Evolutionary conservation across 2,329 filamentous ascomycete species (phyloP).

Genomic region (Arachnomyces sp.): DNA sequence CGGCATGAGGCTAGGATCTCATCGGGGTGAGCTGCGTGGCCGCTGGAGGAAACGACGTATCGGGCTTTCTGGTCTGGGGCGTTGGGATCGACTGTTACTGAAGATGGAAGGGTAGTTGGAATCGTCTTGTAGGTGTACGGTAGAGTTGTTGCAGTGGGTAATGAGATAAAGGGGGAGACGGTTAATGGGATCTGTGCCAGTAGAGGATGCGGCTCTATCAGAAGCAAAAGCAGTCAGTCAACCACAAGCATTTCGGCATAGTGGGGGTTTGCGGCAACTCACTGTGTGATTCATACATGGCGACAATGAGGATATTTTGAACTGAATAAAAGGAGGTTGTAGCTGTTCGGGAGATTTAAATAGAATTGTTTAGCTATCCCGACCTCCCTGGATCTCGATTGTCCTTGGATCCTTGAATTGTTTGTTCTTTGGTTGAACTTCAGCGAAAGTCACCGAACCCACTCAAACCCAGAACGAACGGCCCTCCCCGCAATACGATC

Average conservation of each 20-base stretch:
- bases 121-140: conserved; percentile 93
- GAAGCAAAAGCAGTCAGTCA: conserved; percentile 4
- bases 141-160: conserved; percentile 82
- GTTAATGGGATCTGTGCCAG: conserved; percentile 88
- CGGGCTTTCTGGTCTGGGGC: conserved; percentile 44
- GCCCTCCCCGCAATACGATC: neutral
- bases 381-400: too few species aligned
- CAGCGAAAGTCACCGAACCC: too few species aligned
- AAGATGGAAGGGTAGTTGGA: conserved; percentile 75
- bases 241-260: neutral
- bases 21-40: conserved; percentile 76
- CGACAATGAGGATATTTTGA: conserved; percentile 3
- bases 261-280: conserved; percentile 13
- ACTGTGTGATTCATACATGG: conserved; percentile 42
- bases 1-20: conserved; percentile 77
- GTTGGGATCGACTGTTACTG: conserved; percentile 49
- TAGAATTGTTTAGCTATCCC: too few species aligned
- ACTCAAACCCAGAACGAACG: neutral
- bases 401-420: too few species aligned
- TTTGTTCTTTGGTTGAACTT: too few species aligned
- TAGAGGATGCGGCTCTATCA: conserved; percentile 72
- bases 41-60: conserved; percentile 73
- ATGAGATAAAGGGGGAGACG: conserved; percentile 86
- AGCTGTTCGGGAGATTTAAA: too few species aligned
- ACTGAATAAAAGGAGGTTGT: too few species aligned